Evolutionary conservation across 2,329 filamentous ascomycete species (phyloP), one percentile per base, ranked within the genome.

Genomic region (Fusarium verrucosum): DNA sequence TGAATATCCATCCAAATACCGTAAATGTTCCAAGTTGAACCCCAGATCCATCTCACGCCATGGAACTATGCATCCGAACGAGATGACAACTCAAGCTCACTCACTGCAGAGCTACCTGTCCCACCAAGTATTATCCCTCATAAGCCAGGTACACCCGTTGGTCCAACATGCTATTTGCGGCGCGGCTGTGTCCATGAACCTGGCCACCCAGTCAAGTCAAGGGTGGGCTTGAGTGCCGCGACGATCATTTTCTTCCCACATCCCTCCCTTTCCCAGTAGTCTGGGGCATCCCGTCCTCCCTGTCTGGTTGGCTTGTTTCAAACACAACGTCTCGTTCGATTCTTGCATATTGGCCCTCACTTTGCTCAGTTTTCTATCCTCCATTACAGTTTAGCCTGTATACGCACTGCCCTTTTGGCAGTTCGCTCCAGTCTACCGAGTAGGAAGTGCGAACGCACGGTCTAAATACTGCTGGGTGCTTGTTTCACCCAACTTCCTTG

Each of bases 281-380:
- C 70, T 72, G 70, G 70, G 64, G 69, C 63, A 72, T 72, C 70
- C 69, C 61, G 61, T 71, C 65, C 58, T 70, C 52, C 51, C 41
- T 54, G 42, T 55, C 36, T 35, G 32, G 52, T 52, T 52, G 50
- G 66, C 44, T 59, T 62, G 70, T 72, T 72, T 72, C 69, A 72
- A 66, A 62, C 66, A 47, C 57, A 45, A 44, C 52, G 50, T 44
- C 64, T 72, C 66, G 68, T 72, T 71, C 70, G 70, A 72, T 72
- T 70, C 47, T 70, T 72, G 68, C 70, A 72, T 72, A 28, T 10
- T 35, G 47, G 33, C 40, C 43, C 44, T 65, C 59, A 66, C 46
- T 66, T 58, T 65, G 50, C 62, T 50, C 16, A 22, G 33, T 40
- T 16, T 32, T 40, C 23, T 41, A 25, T 41, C 22, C 19, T 41